These are phyloP conservation scores for Melastoma candidum DNA, from an alignment of 441 rosid genomes.

Conservation along the genomic window DNA sequence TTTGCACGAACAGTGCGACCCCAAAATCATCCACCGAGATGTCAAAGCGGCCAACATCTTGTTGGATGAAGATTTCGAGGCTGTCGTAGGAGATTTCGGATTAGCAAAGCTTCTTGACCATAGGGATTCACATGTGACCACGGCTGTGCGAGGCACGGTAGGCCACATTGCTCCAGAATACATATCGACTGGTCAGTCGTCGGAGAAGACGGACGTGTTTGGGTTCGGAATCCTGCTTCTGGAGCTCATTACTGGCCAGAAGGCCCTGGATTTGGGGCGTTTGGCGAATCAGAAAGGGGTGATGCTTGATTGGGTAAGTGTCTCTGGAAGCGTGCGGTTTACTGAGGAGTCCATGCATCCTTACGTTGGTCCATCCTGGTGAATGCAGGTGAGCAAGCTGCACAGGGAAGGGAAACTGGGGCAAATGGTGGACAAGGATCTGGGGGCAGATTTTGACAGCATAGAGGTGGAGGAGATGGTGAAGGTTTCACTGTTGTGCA, in stretches of 20 bases:
- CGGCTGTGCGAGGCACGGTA: conserved; percentile 87
- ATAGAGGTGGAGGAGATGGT: conserved; percentile 85
- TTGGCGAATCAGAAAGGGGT: conserved; percentile 76
- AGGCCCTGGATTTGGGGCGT: conserved; percentile 81
- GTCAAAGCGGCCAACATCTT: conserved; percentile 93
- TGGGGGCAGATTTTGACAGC: conserved; percentile 56
- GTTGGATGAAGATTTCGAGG: conserved; percentile 84
- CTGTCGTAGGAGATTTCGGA: conserved; percentile 96
- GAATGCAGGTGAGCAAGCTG: conserved; percentile 56
- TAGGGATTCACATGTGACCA: conserved; percentile 76
- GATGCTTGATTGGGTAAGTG: conserved; percentile 76
- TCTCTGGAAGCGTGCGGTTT: no score
- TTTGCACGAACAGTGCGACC: conserved; percentile 95
- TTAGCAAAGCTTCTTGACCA: conserved; percentile 86
- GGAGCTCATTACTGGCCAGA: conserved; percentile 65
- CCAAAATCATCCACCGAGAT: conserved; percentile 90
- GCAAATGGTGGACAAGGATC: conserved; percentile 74
- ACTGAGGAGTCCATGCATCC: no score
- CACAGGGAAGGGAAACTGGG: conserved; percentile 84
- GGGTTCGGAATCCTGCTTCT: conserved; percentile 90
- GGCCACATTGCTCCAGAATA: conserved; percentile 95
- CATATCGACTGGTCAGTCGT: conserved; percentile 90
- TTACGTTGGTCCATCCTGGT: no score
- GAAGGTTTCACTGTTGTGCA: conserved; percentile 75
- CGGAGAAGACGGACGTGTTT: conserved; percentile 91